These are phyloP conservation scores for Termitomyces sp. DNA, from an alignment of 768 basidiomycete genomes.

Conservation along the genomic window DNA sequence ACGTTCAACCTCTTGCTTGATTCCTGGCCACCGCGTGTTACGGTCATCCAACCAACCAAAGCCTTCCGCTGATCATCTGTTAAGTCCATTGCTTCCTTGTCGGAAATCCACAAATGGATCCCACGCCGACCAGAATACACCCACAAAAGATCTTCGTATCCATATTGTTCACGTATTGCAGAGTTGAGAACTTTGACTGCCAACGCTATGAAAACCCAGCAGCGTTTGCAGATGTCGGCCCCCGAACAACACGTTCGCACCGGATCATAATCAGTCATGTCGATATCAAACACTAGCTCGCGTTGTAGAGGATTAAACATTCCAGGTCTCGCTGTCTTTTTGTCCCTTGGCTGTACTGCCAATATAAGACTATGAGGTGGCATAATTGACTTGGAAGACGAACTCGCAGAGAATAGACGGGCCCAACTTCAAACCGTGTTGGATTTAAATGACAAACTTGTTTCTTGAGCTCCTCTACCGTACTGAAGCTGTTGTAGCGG, in stretches of 20 bases:
- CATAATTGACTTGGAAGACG: conserved; percentile 23
- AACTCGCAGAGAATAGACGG: conserved; percentile 84
- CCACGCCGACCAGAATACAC: conserved; percentile 98
- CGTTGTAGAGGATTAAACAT: conserved; percentile 75
- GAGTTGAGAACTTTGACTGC: conserved; percentile 85
- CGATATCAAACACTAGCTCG: conserved; percentile 98
- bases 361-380: neutral
- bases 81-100: conserved; percentile 78
- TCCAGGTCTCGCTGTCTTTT: conserved; percentile 63
- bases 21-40: conserved; percentile 77
- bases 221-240: conserved; percentile 84
- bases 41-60: conserved; percentile 81
- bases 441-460: conserved; percentile 83
- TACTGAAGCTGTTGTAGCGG: conserved; percentile 88
- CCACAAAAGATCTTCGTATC: conserved; percentile 88
- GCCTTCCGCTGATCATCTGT: conserved; percentile 89
- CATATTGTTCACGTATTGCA: conserved; percentile 82
- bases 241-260: conserved; percentile 93
- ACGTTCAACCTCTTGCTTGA: conserved; percentile 80
- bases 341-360: conserved; percentile 71
- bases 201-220: conserved; percentile 92
- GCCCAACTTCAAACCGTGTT: conserved; percentile 94
- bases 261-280: conserved; percentile 98
- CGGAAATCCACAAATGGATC: conserved; percentile 97
- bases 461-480: conserved; percentile 85